phyloP scores from a whole-genome alignment of 2,329 filamentous ascomycete genomes.

The Aschersonia sp. region DNA sequence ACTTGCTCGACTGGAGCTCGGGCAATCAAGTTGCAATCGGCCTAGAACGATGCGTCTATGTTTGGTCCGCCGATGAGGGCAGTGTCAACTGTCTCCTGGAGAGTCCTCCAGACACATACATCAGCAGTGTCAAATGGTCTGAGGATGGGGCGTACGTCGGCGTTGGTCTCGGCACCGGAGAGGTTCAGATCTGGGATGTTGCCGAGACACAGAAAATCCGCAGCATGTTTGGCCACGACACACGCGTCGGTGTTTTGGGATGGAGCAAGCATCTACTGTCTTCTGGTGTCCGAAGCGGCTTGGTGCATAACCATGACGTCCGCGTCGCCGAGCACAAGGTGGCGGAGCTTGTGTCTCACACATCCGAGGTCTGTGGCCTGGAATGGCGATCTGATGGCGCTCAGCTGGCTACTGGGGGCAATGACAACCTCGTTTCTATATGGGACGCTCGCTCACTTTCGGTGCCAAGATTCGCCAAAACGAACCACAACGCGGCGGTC shows the following conservation, averaged over 20 bases:
- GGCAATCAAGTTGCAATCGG: conserved; percentile 97
- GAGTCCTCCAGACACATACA: conserved; percentile 78
- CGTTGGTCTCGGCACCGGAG: conserved; percentile 84
- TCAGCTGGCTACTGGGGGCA: conserved; percentile 92
- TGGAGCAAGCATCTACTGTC: conserved; percentile 98
- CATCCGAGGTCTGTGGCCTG: conserved; percentile 91
- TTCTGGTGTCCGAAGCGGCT: conserved; percentile 82
- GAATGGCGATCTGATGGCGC: conserved; percentile 96
- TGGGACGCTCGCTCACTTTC: conserved; percentile 92
- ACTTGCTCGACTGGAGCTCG: conserved; percentile 95
- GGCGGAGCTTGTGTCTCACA: conserved; percentile 92
- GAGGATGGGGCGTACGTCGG: conserved; percentile 92
- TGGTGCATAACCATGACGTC: conserved; percentile 97
- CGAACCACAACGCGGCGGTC: conserved; percentile 96
- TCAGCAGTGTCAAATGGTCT: conserved; percentile 98
- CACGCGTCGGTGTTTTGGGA: conserved; percentile 92
- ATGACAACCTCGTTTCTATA: conserved; percentile 97
- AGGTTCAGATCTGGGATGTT: conserved; percentile 99
- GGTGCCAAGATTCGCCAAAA: conserved; percentile 98
- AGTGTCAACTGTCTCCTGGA: conserved; percentile 81
- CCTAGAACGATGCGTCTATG: conserved; percentile 90
- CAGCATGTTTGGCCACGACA: conserved; percentile 97
- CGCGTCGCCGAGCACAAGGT: conserved; percentile 96
- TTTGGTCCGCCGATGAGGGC: conserved; percentile 94
- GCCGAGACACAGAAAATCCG: conserved; percentile 89